A percentile compares a stretch with the other conserved stretches of the same genome.
Evolutionary conservation across 345 rosid species (phyloP).

Genomic region (Gossypium stocksii): DNA sequence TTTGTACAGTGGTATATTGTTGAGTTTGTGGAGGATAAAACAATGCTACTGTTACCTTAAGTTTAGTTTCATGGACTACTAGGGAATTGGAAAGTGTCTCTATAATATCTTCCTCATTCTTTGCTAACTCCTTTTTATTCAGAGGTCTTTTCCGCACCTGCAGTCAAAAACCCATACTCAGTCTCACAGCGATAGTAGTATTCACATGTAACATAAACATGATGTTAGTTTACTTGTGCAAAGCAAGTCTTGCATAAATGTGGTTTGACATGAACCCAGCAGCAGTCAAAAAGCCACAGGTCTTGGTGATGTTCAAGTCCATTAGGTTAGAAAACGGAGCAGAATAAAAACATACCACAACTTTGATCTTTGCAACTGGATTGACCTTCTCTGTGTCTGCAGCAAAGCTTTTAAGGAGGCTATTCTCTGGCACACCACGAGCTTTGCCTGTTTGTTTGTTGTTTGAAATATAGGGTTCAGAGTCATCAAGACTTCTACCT

Average conservation of each 20-base stretch:
- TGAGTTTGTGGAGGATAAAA: conserved; percentile 6
- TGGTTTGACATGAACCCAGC: conserved; percentile 4
- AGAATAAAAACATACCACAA: conserved; percentile 61
- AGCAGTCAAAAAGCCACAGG: not conserved
- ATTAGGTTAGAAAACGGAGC: not conserved
- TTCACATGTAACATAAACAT: not conserved
- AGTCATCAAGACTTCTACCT: conserved; percentile 77
- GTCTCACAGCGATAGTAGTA: not conserved
- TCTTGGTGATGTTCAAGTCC: not conserved
- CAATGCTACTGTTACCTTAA: conserved; percentile 52
- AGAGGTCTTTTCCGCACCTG: conserved; percentile 98
- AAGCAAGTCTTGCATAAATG: conserved; percentile 11
- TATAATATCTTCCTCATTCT: conserved; percentile 91
- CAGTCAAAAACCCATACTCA: conserved; percentile 16
- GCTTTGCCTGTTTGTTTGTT: conserved; percentile 64
- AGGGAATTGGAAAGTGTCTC: conserved; percentile 69
- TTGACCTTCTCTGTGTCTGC: conserved; percentile 75
- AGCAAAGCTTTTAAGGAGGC: conserved; percentile 61
- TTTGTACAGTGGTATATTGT: not conserved
- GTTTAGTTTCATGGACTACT: conserved; percentile 91
- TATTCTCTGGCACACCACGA: conserved; percentile 62
- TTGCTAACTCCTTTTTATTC: conserved; percentile 90
- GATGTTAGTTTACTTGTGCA: conserved; percentile 6
- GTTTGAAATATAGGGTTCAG: conserved; percentile 53
- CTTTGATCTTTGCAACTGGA: conserved; percentile 98